Evolutionary conservation across 768 basidiomycete genomes (phyloP), one percentile per base, ranked within the genome.

Genomic region (Chalciporus piperatus): DNA sequence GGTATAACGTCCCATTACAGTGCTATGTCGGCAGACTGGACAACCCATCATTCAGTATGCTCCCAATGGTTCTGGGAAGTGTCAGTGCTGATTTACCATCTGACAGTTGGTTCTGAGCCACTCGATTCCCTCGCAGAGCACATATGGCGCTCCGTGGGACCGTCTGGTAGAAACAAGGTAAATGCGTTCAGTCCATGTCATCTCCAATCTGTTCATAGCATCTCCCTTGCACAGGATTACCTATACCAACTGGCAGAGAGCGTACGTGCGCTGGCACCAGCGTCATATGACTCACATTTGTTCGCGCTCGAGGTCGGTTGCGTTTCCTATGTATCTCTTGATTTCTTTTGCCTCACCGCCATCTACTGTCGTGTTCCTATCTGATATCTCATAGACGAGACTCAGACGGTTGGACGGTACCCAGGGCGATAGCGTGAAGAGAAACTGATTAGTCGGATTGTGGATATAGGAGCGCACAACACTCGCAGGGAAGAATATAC

Each of bases 161-260:
- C 94, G 0, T 97, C 94, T 0, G 95, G 95, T 1, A 80, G 74
- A 3, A 98, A 98, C 74, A 95, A 93, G 75, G 93, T 89, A 38
- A 23, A 10, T 23, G 13, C 17, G 14, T 11, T 4, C 22, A 9
- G n/a, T 17, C 16, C 12, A 12, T n/a, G 9, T 17, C 5, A 19
- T 28, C 1, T 17, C 4, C 25, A 17, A 42, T 16, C 22, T 6
- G 28, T 23, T 45, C 7, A 41, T 14, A 14, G 16, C 19, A 23
- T 22, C 13, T 39, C 25, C 33, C 33, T 13, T 33, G 33, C 3
- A 22, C 54, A 95, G 92, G 93, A 97, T 32, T 98, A 98, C 62
- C 73, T 97, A 3, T 96, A 86, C 63, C 75, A 81, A 11, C 82
- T 98, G 1, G 85, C 83, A 0, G 75, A 80, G 16, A 81, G 89